phyloP scores from a whole-genome alignment of 768 basidiomycete genomes.

The Hygrocybe coccinea region DNA sequence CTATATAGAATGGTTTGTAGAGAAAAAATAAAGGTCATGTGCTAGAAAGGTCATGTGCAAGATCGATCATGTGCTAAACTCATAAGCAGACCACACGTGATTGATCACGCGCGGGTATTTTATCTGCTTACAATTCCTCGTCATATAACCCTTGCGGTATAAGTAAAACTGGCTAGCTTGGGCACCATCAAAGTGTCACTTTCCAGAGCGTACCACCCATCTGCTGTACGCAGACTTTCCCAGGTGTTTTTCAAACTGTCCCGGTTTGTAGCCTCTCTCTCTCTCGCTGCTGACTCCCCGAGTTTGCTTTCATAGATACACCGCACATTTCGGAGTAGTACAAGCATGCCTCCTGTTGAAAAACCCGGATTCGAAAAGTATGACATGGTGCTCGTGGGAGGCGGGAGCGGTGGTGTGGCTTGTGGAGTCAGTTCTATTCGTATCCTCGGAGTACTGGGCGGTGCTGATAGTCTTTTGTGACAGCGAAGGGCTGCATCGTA shows the following conservation, averaged over 20 bases:
- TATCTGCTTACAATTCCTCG: too few relatives aligned
- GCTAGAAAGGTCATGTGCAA: too few relatives aligned
- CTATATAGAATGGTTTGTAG: too few relatives aligned
- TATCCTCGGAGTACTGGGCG: not conserved
- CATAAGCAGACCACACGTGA: too few relatives aligned
- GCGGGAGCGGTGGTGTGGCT: conserved; percentile 90
- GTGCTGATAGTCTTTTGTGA: not conserved
- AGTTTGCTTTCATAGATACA: not conserved
- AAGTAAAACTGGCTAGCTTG: too few relatives aligned
- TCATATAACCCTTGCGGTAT: too few relatives aligned
- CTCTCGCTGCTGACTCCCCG: not conserved
- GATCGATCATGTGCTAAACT: too few relatives aligned
- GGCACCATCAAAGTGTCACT: too few relatives aligned
- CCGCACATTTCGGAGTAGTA: not conserved
- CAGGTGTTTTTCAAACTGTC: too few relatives aligned
- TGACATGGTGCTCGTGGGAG: conserved; percentile 86
- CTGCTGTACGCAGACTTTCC: conserved; percentile 11
- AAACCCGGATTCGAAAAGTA: conserved; percentile 62
- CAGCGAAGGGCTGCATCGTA: conserved; percentile 89
- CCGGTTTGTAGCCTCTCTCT: not conserved
- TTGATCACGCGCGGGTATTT: too few relatives aligned
- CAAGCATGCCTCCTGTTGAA: conserved; percentile 63
- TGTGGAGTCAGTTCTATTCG: conserved; percentile 56
- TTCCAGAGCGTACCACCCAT: too few relatives aligned
- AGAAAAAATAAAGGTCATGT: too few relatives aligned